Evolutionary conservation across 1,284 basidiomycete species (phyloP).

Genomic region (Ustilago crameri): DNA sequence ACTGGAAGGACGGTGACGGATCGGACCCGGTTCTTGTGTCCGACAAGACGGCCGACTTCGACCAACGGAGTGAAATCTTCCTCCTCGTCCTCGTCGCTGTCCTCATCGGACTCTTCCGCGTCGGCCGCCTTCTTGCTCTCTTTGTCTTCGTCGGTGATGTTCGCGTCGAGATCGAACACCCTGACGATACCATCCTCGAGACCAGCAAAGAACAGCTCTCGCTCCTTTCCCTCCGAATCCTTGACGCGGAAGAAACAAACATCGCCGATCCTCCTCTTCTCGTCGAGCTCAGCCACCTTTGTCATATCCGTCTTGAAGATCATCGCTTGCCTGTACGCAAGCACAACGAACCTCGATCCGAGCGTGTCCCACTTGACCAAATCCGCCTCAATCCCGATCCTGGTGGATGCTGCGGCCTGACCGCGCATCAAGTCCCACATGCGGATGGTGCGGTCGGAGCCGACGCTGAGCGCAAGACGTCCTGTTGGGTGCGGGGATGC

Average conservation of each 20-base stretch:
- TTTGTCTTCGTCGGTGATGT: slow-evolving; percentile 5
- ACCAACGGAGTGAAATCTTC: slow-evolving; percentile 41
- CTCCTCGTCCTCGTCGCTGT: slow-evolving; percentile 16
- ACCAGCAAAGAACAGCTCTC: slow-evolving; percentile 57
- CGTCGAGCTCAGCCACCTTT: slow-evolving; percentile 57
- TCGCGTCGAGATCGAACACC: slow-evolving; percentile 53
- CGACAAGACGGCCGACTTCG: slow-evolving; percentile 56
- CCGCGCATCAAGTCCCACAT: slow-evolving; percentile 99
- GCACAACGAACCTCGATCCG: slow-evolving; percentile 56
- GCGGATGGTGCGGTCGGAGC: slow-evolving; percentile 85
- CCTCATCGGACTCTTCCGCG: slow-evolving; percentile 25
- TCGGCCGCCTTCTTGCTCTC: slow-evolving; percentile 18
- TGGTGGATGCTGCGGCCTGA: slow-evolving; percentile 85
- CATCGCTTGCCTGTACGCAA: slow-evolving; percentile 54
- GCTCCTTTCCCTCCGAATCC: slow-evolving; percentile 30
- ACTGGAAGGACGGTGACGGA: slow-evolving; percentile 44
- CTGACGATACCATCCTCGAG: slow-evolving; percentile 51
- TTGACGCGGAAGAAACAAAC: slow-evolving; percentile 49
- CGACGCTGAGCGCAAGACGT: slow-evolving; percentile 88
- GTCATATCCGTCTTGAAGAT: slow-evolving; percentile 62
- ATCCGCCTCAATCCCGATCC: slow-evolving; percentile 69
- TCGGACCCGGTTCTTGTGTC: slow-evolving; percentile 63
- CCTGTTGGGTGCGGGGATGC: slow-evolving; percentile 91
- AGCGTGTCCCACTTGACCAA: slow-evolving; percentile 55
- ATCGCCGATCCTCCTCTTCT: slow-evolving; percentile 53